These are phyloP conservation scores for Yamadazyma olivae DNA, from an alignment of 805 yeast genomes.

Conservation along the genomic window DNA sequence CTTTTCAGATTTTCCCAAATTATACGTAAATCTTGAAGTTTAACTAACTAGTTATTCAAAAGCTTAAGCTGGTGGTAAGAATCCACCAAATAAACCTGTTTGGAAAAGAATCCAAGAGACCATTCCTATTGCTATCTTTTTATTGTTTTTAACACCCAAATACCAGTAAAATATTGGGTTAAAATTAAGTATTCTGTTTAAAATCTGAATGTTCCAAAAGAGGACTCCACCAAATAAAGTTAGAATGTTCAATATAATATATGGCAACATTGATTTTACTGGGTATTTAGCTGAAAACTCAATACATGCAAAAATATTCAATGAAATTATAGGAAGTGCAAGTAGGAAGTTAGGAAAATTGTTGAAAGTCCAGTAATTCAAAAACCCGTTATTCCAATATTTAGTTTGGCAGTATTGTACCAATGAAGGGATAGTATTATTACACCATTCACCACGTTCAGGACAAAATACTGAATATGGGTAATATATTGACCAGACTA, in stretches of 20 bases:
- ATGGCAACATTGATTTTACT: slow-evolving; percentile 29
- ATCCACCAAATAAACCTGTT: slow-evolving; percentile 72
- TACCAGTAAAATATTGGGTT: slow-evolving; percentile 78
- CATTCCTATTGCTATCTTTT: slow-evolving; percentile 19
- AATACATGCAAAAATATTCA: slow-evolving; percentile 40
- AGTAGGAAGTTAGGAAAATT: slow-evolving; percentile 82
- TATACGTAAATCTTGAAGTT: too few species aligned
- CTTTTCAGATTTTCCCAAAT: too few species aligned
- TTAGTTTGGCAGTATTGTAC: slow-evolving; percentile 68
- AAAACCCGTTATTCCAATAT: slow-evolving; percentile 85
- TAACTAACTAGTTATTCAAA: too few species aligned
- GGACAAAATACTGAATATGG: slow-evolving; percentile 69
- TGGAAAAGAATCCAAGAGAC: slow-evolving; percentile 67
- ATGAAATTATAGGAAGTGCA: slow-evolving; percentile 62
- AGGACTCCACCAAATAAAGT: slow-evolving; percentile 51
- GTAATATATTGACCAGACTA: slow-evolving; percentile 44
- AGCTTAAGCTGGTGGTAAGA: slow-evolving; percentile 95
- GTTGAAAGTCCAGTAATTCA: slow-evolving; percentile 76
- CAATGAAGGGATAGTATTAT: slow-evolving; percentile 51
- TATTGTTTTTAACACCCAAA: slow-evolving; percentile 32
- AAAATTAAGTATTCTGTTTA: slow-evolving; percentile 75
- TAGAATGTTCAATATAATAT: slow-evolving; percentile 39
- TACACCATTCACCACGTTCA: slow-evolving; percentile 77
- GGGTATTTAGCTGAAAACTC: slow-evolving; percentile 34
- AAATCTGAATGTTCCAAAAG: slow-evolving; percentile 81